These are phyloP conservation scores for Ascobolus immersus DNA, from an alignment of 495 filamentous ascomycete genomes.

Conservation along the genomic window DNA sequence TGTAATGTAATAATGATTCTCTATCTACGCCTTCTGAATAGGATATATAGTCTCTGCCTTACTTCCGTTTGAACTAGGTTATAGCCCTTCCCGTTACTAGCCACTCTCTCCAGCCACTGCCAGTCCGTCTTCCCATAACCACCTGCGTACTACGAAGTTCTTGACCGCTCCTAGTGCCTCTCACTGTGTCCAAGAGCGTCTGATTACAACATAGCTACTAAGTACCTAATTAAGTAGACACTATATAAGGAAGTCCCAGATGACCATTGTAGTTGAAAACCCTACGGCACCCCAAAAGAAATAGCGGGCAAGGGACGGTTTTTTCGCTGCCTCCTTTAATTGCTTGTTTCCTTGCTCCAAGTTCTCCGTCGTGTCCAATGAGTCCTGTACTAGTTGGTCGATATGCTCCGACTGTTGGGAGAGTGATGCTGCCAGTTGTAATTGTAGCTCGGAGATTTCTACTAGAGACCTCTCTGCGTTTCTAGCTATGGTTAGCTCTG, in stretches of 20 bases:
- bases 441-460: slow-evolving; percentile 82
- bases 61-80: no score
- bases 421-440: slow-evolving; percentile 61
- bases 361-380: slow-evolving; percentile 54
- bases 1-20: no score
- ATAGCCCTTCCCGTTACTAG: no score
- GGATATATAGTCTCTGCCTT: no score
- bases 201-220: slow-evolving; percentile 1
- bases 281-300: slow-evolving; percentile 73
- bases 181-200: no score
- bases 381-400: slow-evolving; percentile 66
- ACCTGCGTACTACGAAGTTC: no score
- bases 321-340: slow-evolving; percentile 58
- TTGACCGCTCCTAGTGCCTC: no score
- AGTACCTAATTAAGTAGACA: no score
- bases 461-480: slow-evolving; percentile 72
- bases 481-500: slow-evolving; percentile 20
- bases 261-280: slow-evolving; percentile 52
- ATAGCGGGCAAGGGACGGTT: slow-evolving; percentile 57
- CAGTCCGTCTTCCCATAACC: no score
- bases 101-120: no score
- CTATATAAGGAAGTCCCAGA: slow-evolving; percentile 90
- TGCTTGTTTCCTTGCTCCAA: slow-evolving; percentile 75
- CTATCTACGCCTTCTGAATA: no score
- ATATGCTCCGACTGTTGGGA: slow-evolving; percentile 65